phyloP scores from a whole-genome alignment of 1,284 basidiomycete species.

The Fomitiporia mediterranea region DNA sequence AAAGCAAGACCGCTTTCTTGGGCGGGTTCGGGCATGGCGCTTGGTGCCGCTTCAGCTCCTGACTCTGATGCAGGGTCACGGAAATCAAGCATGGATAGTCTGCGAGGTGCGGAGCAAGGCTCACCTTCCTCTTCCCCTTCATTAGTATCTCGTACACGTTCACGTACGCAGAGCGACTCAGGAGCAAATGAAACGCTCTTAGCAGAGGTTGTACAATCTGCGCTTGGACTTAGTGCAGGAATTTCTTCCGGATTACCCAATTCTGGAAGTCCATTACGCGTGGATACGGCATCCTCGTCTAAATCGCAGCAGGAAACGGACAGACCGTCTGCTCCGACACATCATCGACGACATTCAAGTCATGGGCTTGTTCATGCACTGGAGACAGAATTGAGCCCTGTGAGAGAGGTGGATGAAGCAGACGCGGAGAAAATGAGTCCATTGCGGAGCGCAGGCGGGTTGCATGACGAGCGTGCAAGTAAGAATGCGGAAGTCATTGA shows the following conservation, averaged over 20 bases:
- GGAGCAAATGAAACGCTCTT: not conserved
- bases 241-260: not conserved
- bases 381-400: constrained; percentile 18
- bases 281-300: not conserved
- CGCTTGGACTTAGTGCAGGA: not conserved
- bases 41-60: not conserved
- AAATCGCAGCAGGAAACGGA: not conserved
- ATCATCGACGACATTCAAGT: constrained; percentile 10
- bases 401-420: constrained; percentile 14
- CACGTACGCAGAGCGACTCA: not conserved
- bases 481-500: not conserved
- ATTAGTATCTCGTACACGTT: not conserved
- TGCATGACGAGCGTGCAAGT: not conserved
- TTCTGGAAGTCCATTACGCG: not conserved
- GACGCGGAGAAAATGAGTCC: not conserved
- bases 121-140: not conserved
- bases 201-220: constrained; percentile 9
- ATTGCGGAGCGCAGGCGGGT: not conserved
- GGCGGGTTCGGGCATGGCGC: constrained; percentile 8
- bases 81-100: constrained; percentile 4
- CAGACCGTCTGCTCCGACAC: not conserved
- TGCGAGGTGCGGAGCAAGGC: not conserved
- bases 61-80: not conserved
- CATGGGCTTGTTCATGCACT: not conserved
- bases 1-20: constrained; percentile 4